phyloP scores from a whole-genome alignment of 805 yeast species.

The Yamadazyma nakazawae region DNA sequence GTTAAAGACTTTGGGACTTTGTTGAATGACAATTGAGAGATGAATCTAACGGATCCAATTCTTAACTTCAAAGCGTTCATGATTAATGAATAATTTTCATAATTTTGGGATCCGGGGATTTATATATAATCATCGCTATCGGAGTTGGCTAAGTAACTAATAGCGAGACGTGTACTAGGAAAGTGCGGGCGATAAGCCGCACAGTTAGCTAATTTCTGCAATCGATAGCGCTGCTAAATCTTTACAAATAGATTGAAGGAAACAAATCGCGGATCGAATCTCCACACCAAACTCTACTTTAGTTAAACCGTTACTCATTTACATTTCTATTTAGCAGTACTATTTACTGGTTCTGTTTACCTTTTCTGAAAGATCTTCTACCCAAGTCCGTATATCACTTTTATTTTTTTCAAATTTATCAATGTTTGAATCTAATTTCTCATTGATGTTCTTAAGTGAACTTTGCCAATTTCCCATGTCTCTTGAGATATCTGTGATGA shows the following conservation, averaged over 20 bases:
- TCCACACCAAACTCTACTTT: no score
- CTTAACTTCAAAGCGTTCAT: slow-evolving; percentile 4
- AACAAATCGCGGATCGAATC: no score
- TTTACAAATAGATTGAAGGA: no score
- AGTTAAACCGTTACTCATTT: background rate
- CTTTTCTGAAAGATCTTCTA: slow-evolving; percentile 14
- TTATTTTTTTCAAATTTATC: slow-evolving; percentile 22
- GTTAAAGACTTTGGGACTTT: slow-evolving; percentile 55
- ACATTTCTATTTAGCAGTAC: background rate
- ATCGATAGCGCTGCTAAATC: no score
- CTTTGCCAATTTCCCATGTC: slow-evolving; percentile 33
- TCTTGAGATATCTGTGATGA: slow-evolving; percentile 20
- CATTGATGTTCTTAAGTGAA: slow-evolving; percentile 20
- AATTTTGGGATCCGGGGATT: slow-evolving; percentile 1
- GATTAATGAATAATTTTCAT: background rate
- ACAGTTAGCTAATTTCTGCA: background rate
- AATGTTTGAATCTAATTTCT: slow-evolving; percentile 22
- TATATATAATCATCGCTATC: background rate
- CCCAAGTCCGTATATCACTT: slow-evolving; percentile 16
- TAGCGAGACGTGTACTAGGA: background rate
- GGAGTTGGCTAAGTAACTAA: background rate
- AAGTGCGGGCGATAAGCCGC: slow-evolving; percentile 1
- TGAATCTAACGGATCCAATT: slow-evolving; percentile 12
- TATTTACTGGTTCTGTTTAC: background rate
- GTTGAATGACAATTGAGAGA: slow-evolving; percentile 51